Base-by-base conservation (phyloP, 108 stramenopile genomes). In the Pseudonitzschia multistriata region DNA sequence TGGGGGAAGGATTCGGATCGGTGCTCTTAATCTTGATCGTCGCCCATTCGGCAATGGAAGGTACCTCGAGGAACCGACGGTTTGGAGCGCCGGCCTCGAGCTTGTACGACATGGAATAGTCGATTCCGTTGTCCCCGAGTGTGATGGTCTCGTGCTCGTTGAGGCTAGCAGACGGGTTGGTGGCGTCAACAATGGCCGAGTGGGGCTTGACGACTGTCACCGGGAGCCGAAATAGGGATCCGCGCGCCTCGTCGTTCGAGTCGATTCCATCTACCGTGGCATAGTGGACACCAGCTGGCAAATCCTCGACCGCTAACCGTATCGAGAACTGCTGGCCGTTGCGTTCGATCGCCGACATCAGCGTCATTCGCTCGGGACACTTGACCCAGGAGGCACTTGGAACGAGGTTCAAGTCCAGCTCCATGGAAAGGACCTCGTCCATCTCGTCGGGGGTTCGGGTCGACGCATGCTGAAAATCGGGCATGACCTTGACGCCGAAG, bases 201-300 rank as follows among this genome's bases (percentile, higher is more conserved):
- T 59, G 63, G 5, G 92, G 84, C 54, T 74, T 81, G 36, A 84
- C 71, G 35, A 93, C 86, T 1, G 91, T 91, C 60, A 96, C 85
- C 29, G 94, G 94, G 19, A 92, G 61, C 50, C 62, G 56, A 66
- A 90, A 93, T 21, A 87, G 21, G 10, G 75, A 50, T 0, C 89
- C 87, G 8, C 79, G 59, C 7, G 61, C 70, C 37, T 77, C 71
- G 59, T 79, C 40, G n/a, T 74, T 71, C 8, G 79, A 25, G 68
- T 87, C 84, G 48, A 49, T 62, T 1, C 83, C 91, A 49, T 69
- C 31, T 34, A 95, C 76, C 24, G 70, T 78, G 8, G 88, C 86
- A 48, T 71, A 86, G 72, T 95, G 92, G 11, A 90, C 80, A 19
- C 92, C 95, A 5, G 78, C 81, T 4, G 77, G 49, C 33, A 96